Conservation (phyloP, 805 yeast genomes). For the Candida nitratophila region DNA sequence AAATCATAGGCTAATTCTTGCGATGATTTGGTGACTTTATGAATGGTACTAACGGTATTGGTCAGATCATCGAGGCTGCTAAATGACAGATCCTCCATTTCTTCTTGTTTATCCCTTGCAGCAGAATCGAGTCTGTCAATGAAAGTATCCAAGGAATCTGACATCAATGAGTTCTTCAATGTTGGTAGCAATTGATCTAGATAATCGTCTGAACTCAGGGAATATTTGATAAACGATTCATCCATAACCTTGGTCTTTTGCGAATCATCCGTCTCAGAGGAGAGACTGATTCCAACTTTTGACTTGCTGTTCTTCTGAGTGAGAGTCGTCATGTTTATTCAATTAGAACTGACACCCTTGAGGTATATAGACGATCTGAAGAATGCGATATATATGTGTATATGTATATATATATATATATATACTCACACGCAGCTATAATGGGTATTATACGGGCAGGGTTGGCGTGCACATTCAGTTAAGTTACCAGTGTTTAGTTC, state of each 20-base stretch:
- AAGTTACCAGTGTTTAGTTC: too few species aligned
- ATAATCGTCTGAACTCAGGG: constrained; percentile 57
- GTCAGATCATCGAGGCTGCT: constrained; percentile 50
- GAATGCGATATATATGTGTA: too few species aligned
- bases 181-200: constrained; percentile 76
- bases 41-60: constrained; percentile 55
- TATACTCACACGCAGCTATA: too few species aligned
- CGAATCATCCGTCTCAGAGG: too few species aligned
- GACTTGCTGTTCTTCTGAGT: too few species aligned
- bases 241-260: constrained; percentile 1
- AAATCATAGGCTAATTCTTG: constrained; percentile 49
- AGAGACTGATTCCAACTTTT: too few species aligned
- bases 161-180: constrained; percentile 53
- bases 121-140: constrained; percentile 48
- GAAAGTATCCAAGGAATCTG: constrained; percentile 48
- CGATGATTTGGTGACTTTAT: constrained; percentile 52
- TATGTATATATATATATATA: too few species aligned
- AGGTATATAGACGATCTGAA: too few species aligned
- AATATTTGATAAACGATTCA: constrained; percentile 23
- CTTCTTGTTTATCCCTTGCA: constrained; percentile 54
- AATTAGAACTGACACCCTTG: too few species aligned
- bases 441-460: too few species aligned
- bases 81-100: constrained; percentile 55
- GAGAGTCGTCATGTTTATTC: too few species aligned
- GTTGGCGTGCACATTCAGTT: too few species aligned